A percentile compares a stretch with the other conserved stretches of the same genome.
phyloP scores from a whole-genome alignment of 2,329 filamentous ascomycete genomes.

The Apiospora marii region DNA sequence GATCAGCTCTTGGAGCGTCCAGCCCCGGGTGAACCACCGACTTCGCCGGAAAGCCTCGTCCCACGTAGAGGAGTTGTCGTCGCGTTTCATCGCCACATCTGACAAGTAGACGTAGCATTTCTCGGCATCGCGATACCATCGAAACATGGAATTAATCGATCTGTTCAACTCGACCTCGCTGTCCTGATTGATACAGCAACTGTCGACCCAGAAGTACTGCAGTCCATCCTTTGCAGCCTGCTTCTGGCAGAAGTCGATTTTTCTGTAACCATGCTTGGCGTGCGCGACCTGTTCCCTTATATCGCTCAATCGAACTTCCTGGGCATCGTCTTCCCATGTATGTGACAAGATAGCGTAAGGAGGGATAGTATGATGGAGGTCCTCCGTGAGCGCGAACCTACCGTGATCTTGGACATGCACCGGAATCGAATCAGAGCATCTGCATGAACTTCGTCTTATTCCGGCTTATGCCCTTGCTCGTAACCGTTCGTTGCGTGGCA shows the following conservation, averaged over 20 bases:
- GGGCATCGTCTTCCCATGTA: conserved; percentile 17
- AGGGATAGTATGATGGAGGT: neutral
- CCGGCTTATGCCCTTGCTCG: no score
- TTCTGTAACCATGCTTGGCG: neutral
- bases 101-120: conserved; percentile 16
- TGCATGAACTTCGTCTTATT: no score
- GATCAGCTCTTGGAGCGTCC: neutral
- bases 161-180: neutral
- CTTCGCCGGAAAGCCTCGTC: neutral
- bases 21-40: neutral
- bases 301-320: conserved; percentile 14
- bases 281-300: neutral
- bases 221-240: neutral
- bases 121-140: conserved; percentile 1
- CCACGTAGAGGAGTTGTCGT: neutral
- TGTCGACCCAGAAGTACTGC: neutral
- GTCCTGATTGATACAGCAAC: neutral
- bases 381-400: neutral
- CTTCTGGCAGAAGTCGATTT: neutral
- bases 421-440: no score
- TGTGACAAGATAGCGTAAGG: conserved; percentile 22
- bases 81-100: conserved; percentile 1
- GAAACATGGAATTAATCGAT: neutral
- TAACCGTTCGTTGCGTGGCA: no score
- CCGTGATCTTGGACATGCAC: neutral